Evolutionary conservation across 768 basidiomycete genomes (phyloP).

Genomic region (Lactarius vividus): DNA sequence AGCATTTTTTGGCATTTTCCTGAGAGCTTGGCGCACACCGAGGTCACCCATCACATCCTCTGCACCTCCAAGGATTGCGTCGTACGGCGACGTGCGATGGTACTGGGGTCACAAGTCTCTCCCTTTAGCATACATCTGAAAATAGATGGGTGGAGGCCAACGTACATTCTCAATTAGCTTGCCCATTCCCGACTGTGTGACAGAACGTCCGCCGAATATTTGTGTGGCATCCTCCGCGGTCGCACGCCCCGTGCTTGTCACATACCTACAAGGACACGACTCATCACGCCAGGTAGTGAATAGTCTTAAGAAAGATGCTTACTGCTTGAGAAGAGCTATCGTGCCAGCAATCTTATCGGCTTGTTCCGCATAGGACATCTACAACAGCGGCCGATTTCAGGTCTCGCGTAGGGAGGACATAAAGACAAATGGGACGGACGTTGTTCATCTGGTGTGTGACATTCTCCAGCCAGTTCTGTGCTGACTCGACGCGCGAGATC

Average conservation of each 20-base stretch:
- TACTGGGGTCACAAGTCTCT: conserved; percentile 44
- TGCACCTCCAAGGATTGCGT: conserved; percentile 79
- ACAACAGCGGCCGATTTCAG: conserved; percentile 16
- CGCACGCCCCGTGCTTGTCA: conserved; percentile 64
- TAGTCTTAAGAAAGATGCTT: conserved; percentile 31
- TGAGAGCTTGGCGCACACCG: conserved; percentile 71
- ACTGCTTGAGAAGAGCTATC: conserved; percentile 89
- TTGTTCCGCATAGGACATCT: conserved; percentile 88
- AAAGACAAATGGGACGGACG: conserved; percentile 39
- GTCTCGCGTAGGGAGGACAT: conserved; percentile 19
- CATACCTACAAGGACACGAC: conserved; percentile 45
- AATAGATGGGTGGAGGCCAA: background rate
- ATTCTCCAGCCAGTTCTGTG: conserved; percentile 86
- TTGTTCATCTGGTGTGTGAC: conserved; percentile 93
- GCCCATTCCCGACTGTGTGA: conserved; percentile 88
- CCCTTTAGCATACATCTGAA: background rate
- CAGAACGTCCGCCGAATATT: conserved; percentile 85
- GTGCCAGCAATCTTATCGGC: conserved; percentile 84
- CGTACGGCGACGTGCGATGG: conserved; percentile 80
- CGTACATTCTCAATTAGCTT: conserved; percentile 73
- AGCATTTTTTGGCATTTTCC: conserved; percentile 58
- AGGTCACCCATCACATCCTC: conserved; percentile 74
- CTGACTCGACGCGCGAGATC: conserved; percentile 85
- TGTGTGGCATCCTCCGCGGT: conserved; percentile 74
- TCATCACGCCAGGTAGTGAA: conserved; percentile 15